A percentile compares a stretch with the other conserved stretches of the same genome.
Conservation (phyloP, 495 filamentous ascomycete species). For the Hyaloscypha variabilis region DNA sequence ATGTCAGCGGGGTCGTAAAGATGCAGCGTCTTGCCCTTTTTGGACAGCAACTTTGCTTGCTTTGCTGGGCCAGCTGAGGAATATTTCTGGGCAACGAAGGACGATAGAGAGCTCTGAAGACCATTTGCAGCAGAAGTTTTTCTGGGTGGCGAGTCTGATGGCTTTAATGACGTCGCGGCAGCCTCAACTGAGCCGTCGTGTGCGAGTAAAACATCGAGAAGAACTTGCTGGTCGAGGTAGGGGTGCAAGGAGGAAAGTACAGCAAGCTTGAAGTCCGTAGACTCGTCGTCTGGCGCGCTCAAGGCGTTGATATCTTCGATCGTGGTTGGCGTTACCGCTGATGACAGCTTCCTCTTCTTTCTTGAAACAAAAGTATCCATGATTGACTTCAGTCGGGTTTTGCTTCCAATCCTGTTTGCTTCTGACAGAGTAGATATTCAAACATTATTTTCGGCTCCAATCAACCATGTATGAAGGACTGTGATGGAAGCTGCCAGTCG, state of each 20-base stretch:
- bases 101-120: slow-evolving; percentile 60
- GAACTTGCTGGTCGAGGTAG: slow-evolving; percentile 56
- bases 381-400: not conserved
- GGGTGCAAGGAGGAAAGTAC: slow-evolving; percentile 78
- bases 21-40: slow-evolving; percentile 80
- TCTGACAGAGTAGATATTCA: not conserved
- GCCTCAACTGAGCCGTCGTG: slow-evolving; percentile 75
- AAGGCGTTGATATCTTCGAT: slow-evolving; percentile 17
- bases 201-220: slow-evolving; percentile 79
- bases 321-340: not conserved
- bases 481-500: not conserved
- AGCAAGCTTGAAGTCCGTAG: slow-evolving; percentile 88
- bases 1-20: slow-evolving; percentile 81
- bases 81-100: slow-evolving; percentile 48
- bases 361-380: slow-evolving; percentile 64
- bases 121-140: slow-evolving; percentile 45
- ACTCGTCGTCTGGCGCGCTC: slow-evolving; percentile 59
- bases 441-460: not conserved
- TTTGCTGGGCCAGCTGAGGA: slow-evolving; percentile 35
- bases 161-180: slow-evolving; percentile 55
- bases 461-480: not conserved
- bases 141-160: slow-evolving; percentile 28
- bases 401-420: not conserved
- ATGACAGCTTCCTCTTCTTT: slow-evolving; percentile 46
- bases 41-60: slow-evolving; percentile 52